A percentile compares a stretch with the other conserved stretches of the same genome.
These are phyloP conservation scores for Pseudocercospora cruenta DNA, from an alignment of 2,329 filamentous ascomycete genomes.

Conservation along the genomic window DNA sequence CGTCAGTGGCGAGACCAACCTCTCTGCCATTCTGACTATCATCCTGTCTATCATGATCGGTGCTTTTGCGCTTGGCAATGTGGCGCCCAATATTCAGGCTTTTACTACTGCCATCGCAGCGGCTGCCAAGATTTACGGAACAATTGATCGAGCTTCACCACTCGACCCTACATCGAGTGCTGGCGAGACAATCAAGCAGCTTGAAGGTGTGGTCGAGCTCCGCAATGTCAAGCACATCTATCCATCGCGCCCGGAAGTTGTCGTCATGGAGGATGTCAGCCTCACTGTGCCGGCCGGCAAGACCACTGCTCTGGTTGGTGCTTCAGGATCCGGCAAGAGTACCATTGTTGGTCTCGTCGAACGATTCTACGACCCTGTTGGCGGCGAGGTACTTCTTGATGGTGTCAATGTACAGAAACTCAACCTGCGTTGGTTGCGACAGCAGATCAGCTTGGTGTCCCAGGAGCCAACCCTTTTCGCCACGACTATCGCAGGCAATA, in stretches of 20 bases:
- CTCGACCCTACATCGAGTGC: slow-evolving; percentile 73
- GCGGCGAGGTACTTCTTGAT: slow-evolving; percentile 77
- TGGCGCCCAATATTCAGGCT: slow-evolving; percentile 82
- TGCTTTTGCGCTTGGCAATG: slow-evolving; percentile 85
- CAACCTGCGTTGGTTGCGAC: slow-evolving; percentile 87
- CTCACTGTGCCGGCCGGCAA: slow-evolving; percentile 84
- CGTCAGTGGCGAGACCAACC: slow-evolving; percentile 64
- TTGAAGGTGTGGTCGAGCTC: slow-evolving; percentile 79
- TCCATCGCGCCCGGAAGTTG: slow-evolving; percentile 86
- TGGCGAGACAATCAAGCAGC: slow-evolving; percentile 72
- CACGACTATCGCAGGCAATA: slow-evolving; percentile 87
- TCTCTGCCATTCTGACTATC: slow-evolving; percentile 79
- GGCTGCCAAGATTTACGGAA: slow-evolving; percentile 88
- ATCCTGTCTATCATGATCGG: slow-evolving; percentile 91
- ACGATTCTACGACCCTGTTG: slow-evolving; percentile 89
- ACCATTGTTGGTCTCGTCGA: slow-evolving; percentile 93
- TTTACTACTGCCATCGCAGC: slow-evolving; percentile 84
- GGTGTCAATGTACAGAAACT: slow-evolving; percentile 78
- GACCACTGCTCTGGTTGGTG: slow-evolving; percentile 89
- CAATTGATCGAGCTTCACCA: slow-evolving; percentile 85
- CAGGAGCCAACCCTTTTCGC: slow-evolving; percentile 92
- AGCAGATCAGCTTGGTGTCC: slow-evolving; percentile 88
- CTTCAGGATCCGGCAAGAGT: slow-evolving; percentile 91
- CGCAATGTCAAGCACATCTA: slow-evolving; percentile 89
- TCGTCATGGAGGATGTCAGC: slow-evolving; percentile 81